Percentiles rank a stretch among this genome's conserved stretches.
Evolutionary conservation across 1,284 basidiomycete species (phyloP).

Genomic region (Ustilago bromivora): DNA sequence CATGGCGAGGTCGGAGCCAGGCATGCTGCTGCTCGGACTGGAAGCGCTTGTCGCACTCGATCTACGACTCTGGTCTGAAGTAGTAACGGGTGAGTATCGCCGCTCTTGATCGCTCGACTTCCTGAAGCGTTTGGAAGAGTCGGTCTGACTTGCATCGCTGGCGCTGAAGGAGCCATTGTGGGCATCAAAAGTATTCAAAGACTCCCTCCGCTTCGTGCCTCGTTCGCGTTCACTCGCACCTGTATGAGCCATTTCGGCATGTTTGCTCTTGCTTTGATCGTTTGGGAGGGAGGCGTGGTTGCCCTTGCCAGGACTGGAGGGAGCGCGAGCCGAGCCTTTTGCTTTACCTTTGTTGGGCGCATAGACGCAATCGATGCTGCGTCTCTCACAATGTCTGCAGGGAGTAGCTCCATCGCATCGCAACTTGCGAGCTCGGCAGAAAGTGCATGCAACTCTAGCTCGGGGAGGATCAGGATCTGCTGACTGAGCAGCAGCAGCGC

Average conservation of each 20-base stretch:
- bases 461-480: slow-evolving; percentile 41
- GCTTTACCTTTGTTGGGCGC: slow-evolving; percentile 30
- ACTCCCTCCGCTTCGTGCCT: slow-evolving; percentile 18
- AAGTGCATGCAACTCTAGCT: slow-evolving; percentile 46
- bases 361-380: slow-evolving; percentile 43
- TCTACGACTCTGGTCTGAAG: background rate
- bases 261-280: background rate
- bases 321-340: slow-evolving; percentile 15
- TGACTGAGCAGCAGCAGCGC: background rate
- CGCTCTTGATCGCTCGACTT: background rate
- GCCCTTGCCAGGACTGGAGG: slow-evolving; percentile 5
- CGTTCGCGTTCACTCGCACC: slow-evolving; percentile 1
- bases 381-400: slow-evolving; percentile 50
- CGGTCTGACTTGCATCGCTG: background rate
- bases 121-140: slow-evolving; percentile 9
- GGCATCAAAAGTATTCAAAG: background rate
- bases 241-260: background rate
- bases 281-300: background rate
- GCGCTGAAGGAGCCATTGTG: background rate
- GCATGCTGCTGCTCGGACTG: slow-evolving; percentile 39
- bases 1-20: slow-evolving; percentile 52
- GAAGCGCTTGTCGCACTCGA: background rate
- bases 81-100: background rate
- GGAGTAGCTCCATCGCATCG: slow-evolving; percentile 50
- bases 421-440: slow-evolving; percentile 50